phyloP scores from a whole-genome alignment of 1,284 basidiomycete genomes.

The Cerrena zonata region DNA sequence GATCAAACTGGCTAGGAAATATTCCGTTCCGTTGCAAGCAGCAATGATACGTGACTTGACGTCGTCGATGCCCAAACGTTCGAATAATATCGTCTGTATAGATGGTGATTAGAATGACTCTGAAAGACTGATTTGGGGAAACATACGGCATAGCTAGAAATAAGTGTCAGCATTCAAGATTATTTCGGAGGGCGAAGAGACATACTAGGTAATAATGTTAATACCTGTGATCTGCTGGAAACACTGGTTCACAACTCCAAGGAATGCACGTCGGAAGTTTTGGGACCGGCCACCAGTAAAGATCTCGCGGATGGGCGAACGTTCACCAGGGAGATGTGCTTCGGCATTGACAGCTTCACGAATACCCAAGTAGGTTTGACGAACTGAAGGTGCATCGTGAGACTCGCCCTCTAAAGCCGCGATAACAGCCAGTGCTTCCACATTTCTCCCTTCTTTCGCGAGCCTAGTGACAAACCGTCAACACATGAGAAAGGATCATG shows the following conservation, averaged over 20 bases:
- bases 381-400: constrained; percentile 45
- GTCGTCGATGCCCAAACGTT: constrained; percentile 54
- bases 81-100: constrained; percentile 49
- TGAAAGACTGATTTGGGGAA: background rate
- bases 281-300: constrained; percentile 56
- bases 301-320: constrained; percentile 43
- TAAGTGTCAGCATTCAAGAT: constrained; percentile 15
- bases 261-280: constrained; percentile 55
- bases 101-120: constrained; percentile 1
- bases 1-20: constrained; percentile 56
- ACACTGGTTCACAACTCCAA: constrained; percentile 59
- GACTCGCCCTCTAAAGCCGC: constrained; percentile 56
- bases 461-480: constrained; percentile 32
- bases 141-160: constrained; percentile 23
- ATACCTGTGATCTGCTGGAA: constrained; percentile 67
- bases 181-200: constrained; percentile 18
- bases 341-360: constrained; percentile 41
- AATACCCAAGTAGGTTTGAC: constrained; percentile 51
- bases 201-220: constrained; percentile 65
- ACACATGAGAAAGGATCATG: background rate
- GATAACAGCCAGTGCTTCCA: constrained; percentile 60
- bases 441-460: constrained; percentile 52
- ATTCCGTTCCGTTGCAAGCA: constrained; percentile 66
- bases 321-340: constrained; percentile 12
- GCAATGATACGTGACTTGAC: constrained; percentile 62